phyloP scores from a whole-genome alignment of 1,139 yeast species.

The Pichia sp. region DNA sequence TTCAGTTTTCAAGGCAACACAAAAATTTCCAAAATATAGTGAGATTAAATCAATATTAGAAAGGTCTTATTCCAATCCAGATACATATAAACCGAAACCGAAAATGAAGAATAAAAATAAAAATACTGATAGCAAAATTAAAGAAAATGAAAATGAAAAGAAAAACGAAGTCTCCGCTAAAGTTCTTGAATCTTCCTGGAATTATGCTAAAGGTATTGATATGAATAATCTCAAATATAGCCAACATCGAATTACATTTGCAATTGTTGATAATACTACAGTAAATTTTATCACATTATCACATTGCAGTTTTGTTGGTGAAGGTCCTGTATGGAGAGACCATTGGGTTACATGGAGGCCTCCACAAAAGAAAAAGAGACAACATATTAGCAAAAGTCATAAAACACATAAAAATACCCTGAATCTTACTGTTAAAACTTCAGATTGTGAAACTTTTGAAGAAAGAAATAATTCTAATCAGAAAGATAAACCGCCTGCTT shows the following conservation, averaged over 20 bases:
- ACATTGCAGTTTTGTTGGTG: conserved; percentile 52
- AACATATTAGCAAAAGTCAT: background rate
- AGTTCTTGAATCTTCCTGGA: conserved; percentile 26
- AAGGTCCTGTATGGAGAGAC: conserved; percentile 29
- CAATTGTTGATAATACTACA: conserved; percentile 67
- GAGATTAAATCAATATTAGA: conserved; percentile 35
- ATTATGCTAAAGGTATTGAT: conserved; percentile 17
- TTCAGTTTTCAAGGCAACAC: conserved; percentile 47
- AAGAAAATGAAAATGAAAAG: conserved; percentile 12
- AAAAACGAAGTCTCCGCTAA: conserved; percentile 22
- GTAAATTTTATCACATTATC: conserved; percentile 58
- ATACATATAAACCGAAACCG: conserved; percentile 7
- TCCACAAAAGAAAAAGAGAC: conserved; percentile 7
- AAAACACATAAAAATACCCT: background rate
- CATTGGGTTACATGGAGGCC: conserved; percentile 22
- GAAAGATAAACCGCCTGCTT: background rate
- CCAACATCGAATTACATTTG: conserved; percentile 42
- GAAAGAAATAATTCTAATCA: background rate
- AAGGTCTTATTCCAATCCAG: conserved; percentile 21
- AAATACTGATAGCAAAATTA: conserved; percentile 17
- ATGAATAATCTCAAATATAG: conserved; percentile 31
- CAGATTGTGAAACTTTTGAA: background rate
- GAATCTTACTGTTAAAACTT: background rate
- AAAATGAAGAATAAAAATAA: conserved; percentile 27
- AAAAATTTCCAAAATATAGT: conserved; percentile 47